Base-by-base conservation (phyloP, 106 monocot species). In the Cymbidium sinense region DNA sequence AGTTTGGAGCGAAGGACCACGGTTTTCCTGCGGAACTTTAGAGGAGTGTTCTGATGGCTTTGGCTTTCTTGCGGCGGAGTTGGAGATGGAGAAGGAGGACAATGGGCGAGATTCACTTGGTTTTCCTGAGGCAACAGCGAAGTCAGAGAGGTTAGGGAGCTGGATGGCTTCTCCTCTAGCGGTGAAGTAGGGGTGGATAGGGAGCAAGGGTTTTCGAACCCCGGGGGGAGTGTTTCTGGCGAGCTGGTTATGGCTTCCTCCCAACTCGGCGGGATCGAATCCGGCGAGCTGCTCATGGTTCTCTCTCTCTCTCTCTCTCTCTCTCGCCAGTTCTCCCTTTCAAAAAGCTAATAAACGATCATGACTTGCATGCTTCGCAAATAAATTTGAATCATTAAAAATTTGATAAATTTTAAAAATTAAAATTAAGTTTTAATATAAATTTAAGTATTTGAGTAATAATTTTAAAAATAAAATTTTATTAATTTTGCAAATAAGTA, bases 171-270 rank as follows among this genome's bases (percentile, higher is more conserved):
- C 28, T 74, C 74, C 44, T 34, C 18, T 0, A 27, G 74, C 13
- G 74, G 74, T 5, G 43, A 74, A 74, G 10, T 13, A 25, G 44
- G 5, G 74, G 10, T 47, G 15, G 31, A 33, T 18, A 67, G 30
- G 13, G 67, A 15, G 2, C 12, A 13, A 67, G 27, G 43, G 44
- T 44, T 44, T 74, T 74, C 74, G 28, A 74, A 74, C 13, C 74
- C 74, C 27, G 74, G 74, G 3, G 74, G 74, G 13, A 74, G 44
- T 43, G 74, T 43, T 44, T 74, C 74, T 44, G 74, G 74, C n/a
- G 74, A 74, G 25, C 74, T 44, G 47, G 13, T 17, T 27, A n/a
- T n/a, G 27, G 11, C 27, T 23, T 27, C 74, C 41, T 74, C 74
- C 74, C 74, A 74, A 11, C 43, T 44, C 44, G 74, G 43, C 23